These are phyloP conservation scores for Exophiala calicioides DNA, from an alignment of 2,329 filamentous ascomycete genomes.

Conservation along the genomic window DNA sequence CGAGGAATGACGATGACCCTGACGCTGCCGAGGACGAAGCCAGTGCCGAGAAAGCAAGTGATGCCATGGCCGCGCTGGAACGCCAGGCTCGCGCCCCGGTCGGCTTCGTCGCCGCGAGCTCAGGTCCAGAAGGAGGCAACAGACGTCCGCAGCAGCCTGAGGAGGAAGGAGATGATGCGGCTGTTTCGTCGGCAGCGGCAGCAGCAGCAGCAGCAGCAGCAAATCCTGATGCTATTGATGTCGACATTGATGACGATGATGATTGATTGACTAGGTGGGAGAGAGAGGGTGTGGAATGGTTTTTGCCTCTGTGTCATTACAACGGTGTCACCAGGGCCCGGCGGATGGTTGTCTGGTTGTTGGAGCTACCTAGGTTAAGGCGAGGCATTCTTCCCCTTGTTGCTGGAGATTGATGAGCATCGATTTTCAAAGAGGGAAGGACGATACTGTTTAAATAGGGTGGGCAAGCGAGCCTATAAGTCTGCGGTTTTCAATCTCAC, in stretches of 20 bases:
- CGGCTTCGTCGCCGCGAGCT: slow-evolving; percentile 87
- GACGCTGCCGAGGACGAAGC: slow-evolving; percentile 48
- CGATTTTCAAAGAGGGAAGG: too few species aligned
- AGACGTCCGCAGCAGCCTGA: slow-evolving; percentile 41
- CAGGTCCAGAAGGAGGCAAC: slow-evolving; percentile 66
- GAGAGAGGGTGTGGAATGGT: neutral
- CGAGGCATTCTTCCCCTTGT: too few species aligned
- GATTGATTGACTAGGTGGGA: too few species aligned
- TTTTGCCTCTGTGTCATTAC: too few species aligned
- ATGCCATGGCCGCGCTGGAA: slow-evolving; percentile 89
- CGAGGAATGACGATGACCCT: slow-evolving; percentile 47
- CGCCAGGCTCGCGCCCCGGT: slow-evolving; percentile 82
- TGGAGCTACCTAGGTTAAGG: too few species aligned
- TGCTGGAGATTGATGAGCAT: too few species aligned
- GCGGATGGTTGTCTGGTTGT: too few species aligned
- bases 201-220: slow-evolving; percentile 48
- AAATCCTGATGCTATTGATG: slow-evolving; percentile 87
- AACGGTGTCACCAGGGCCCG: neutral
- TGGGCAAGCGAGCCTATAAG: too few species aligned
- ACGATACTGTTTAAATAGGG: too few species aligned
- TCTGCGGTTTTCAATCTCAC: too few species aligned
- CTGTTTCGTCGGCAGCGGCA: neutral
- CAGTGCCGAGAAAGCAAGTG: slow-evolving; percentile 43
- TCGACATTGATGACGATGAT: slow-evolving; percentile 56
- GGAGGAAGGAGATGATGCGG: slow-evolving; percentile 33